Evolutionary conservation across 2,329 filamentous ascomycete species (phyloP).

Genomic region (Sclerotinia sclerotiorum): DNA sequence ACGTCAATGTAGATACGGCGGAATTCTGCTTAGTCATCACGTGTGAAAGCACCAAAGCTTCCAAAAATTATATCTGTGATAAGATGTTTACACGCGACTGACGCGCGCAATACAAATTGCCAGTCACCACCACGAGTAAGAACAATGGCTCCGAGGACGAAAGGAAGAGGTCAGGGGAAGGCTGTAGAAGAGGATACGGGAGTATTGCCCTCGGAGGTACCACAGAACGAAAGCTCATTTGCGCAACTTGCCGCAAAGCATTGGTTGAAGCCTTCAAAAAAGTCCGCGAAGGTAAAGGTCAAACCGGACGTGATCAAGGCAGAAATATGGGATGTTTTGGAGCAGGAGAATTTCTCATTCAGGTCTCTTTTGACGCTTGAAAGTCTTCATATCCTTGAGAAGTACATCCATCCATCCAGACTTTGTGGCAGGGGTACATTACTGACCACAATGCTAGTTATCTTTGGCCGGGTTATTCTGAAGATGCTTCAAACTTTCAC

Average conservation of each 20-base stretch:
- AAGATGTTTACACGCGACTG: slow-evolving; percentile 18
- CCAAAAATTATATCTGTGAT: slow-evolving; percentile 20
- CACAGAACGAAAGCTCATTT: slow-evolving; percentile 70
- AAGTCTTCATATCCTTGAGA: slow-evolving; percentile 86
- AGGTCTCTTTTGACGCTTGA: slow-evolving; percentile 80
- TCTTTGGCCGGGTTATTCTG: slow-evolving; percentile 89
- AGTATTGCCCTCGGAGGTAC: slow-evolving; percentile 65
- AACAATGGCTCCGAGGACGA: slow-evolving; percentile 38
- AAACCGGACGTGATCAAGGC: slow-evolving; percentile 80
- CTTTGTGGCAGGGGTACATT: not conserved
- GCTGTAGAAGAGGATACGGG: slow-evolving; percentile 40
- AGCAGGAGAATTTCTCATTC: slow-evolving; percentile 75
- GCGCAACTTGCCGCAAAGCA: slow-evolving; percentile 77
- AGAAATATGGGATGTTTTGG: slow-evolving; percentile 84
- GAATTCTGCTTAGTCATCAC: slow-evolving; percentile 14
- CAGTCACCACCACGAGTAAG: slow-evolving; percentile 20
- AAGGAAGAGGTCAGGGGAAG: slow-evolving; percentile 40
- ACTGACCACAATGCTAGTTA: slow-evolving; percentile 58
- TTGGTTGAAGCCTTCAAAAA: slow-evolving; percentile 72
- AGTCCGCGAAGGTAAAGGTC: slow-evolving; percentile 65
- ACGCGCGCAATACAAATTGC: slow-evolving; percentile 26
- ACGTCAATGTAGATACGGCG: slow-evolving; percentile 8
- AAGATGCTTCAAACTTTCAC: slow-evolving; percentile 88
- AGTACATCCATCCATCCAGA: slow-evolving; percentile 48
- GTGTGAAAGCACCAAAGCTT: not conserved